Base-by-base conservation (phyloP, 2,329 filamentous ascomycete genomes). In the Pleochaeta shiraiana region DNA sequence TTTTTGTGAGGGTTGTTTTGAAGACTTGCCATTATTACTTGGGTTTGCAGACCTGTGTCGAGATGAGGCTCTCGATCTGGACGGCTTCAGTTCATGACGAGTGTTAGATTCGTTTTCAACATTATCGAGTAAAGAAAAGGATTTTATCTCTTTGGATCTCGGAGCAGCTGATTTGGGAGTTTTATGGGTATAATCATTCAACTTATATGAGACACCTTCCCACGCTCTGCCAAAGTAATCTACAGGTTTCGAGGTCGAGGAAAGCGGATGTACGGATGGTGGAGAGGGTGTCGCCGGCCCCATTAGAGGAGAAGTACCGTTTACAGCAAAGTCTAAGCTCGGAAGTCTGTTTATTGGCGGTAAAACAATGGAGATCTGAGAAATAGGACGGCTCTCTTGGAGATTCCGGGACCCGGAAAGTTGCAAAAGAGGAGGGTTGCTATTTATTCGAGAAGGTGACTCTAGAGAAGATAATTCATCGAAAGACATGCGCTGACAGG, bases 1-100 rank as follows among this genome's bases (percentile, higher is more conserved):
- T 77, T 96, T 97, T 73, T 97, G 87, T 0, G 87, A 90, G 16
- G 83, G 82, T n/a, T 76, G 76, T 67, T 79, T 75, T 71, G 69
- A 70, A 59, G 68, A 68, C 59, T 69, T 69, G 37, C 73, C 73
- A 7, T 73, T 74, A 5, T 76, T 76, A 64, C 79, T 78, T 24
- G 72, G 70, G 69, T 77, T 79, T 39, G 75, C 74, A 66, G 77
- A 79, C 19, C 78, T 76, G 69, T 75, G 76, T 67, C 78, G 75
- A 19, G 77, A 75, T 71, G 81, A 78, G 11, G 71, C 71, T 64
- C 67, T 68, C 19, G 65, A 67, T 31, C 66, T 61, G 30, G 64
- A 64, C n/a, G n/a, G n/a, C 30, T 67, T 66, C 31, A 66, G 67
- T 55, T 68, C 63, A 12, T 64, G 62, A 24, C 34, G 63, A 57